Conservation (phyloP, 2,329 filamentous ascomycete species). For the Aschersonia sp. region DNA sequence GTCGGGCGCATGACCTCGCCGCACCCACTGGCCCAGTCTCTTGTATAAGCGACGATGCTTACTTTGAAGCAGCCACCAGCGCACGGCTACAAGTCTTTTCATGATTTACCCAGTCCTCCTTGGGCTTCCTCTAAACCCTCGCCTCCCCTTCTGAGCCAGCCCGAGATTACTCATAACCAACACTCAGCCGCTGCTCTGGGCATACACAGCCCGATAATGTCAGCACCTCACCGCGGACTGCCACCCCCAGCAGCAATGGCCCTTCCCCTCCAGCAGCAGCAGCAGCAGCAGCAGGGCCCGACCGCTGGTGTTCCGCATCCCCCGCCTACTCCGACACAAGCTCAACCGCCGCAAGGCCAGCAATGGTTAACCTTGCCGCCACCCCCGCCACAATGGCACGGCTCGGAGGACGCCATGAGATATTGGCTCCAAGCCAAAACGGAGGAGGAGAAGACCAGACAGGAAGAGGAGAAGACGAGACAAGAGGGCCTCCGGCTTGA, state of each 20-base stretch:
- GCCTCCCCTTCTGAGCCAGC: constrained; percentile 32
- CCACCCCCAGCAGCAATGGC: constrained; percentile 55
- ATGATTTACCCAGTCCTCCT: constrained; percentile 47
- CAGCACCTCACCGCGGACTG: constrained; percentile 53
- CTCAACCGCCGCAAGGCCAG: constrained; percentile 18
- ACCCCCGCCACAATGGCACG: constrained; percentile 51
- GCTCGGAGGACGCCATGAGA: constrained; percentile 55
- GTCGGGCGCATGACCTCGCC: constrained; percentile 12
- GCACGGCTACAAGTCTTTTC: constrained; percentile 45
- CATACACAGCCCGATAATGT: constrained; percentile 43
- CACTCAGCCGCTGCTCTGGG: constrained; percentile 23
- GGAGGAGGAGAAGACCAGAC: constrained; percentile 58
- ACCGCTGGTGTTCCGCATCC: constrained; percentile 5
- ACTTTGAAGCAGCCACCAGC: constrained; percentile 45
- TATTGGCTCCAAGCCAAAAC: constrained; percentile 57
- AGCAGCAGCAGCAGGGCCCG: constrained; percentile 10
- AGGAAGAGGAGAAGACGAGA: constrained; percentile 58
- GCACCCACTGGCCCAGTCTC: constrained; percentile 10
- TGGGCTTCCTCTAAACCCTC: constrained; percentile 35
- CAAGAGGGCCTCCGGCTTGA: constrained; percentile 55
- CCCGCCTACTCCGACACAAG: constrained; percentile 12
- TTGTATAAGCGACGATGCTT: constrained; percentile 37
- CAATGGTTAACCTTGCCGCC: constrained; percentile 43
- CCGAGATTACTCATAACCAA: constrained; percentile 29
- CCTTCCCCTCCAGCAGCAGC: constrained; percentile 33